These are phyloP conservation scores for Xylaria sp. DNA, from an alignment of 2,329 filamentous ascomycete genomes.

Conservation along the genomic window DNA sequence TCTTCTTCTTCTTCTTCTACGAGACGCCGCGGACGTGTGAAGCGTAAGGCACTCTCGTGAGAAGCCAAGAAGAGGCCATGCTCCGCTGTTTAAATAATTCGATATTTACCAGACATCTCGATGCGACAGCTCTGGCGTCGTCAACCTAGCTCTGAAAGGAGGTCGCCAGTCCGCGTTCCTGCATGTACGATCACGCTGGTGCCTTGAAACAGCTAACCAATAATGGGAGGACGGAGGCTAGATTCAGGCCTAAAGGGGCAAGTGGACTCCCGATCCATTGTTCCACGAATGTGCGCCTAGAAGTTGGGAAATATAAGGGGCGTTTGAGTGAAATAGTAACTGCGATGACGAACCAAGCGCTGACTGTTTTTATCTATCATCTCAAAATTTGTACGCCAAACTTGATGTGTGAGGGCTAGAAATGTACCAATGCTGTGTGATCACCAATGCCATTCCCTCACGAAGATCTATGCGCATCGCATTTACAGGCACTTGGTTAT, in stretches of 20 bases:
- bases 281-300: constrained; percentile 20
- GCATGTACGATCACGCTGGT: constrained; percentile 1
- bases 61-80: background rate
- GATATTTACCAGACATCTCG: background rate
- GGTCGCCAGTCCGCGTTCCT: constrained; percentile 22
- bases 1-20: no score
- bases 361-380: background rate
- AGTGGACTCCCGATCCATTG: constrained; percentile 18
- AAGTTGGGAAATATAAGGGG: constrained; percentile 5
- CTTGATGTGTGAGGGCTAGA: background rate
- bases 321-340: background rate
- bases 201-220: constrained; percentile 23
- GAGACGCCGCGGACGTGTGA: constrained; percentile 1
- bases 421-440: background rate
- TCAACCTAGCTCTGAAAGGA: constrained; percentile 16
- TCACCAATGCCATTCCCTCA: no score
- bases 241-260: constrained; percentile 16
- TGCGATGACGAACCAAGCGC: background rate
- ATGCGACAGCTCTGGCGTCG: background rate
- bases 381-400: background rate
- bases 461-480: no score
- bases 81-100: constrained; percentile 21
- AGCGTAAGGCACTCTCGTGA: background rate
- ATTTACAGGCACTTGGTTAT: no score
- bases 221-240: constrained; percentile 25